phyloP scores from a whole-genome alignment of 2,329 filamentous ascomycete genomes.

The Neocucurbitaria cava region DNA sequence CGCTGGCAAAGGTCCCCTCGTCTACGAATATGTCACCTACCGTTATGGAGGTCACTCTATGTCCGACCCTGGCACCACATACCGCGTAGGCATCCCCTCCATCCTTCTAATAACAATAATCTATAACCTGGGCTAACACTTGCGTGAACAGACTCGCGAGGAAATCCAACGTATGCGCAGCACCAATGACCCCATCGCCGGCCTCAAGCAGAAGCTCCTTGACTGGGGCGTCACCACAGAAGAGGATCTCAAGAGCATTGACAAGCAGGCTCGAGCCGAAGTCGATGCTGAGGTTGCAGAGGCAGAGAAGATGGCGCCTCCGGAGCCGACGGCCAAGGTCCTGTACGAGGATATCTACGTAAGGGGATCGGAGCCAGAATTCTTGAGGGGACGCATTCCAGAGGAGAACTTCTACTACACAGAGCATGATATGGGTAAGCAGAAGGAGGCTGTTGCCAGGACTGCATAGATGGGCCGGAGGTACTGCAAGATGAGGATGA shows the following conservation, averaged over 20 bases:
- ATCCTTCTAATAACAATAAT: not conserved
- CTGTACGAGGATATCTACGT: conserved; percentile 98
- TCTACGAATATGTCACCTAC: conserved; percentile 99
- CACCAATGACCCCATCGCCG: conserved; percentile 97
- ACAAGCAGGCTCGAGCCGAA: conserved; percentile 87
- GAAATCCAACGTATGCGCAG: conserved; percentile 99
- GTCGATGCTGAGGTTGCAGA: conserved; percentile 90
- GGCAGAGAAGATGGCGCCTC: conserved; percentile 85
- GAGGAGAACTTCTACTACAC: conserved; percentile 90
- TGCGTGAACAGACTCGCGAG: conserved; percentile 73
- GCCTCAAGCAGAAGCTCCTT: conserved; percentile 96
- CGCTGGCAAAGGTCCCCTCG: conserved; percentile 86
- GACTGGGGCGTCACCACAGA: conserved; percentile 93
- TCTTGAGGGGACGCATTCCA: conserved; percentile 82
- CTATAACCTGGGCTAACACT: conserved; percentile 21
- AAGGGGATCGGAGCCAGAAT: conserved; percentile 82
- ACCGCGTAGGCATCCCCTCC: conserved; percentile 65
- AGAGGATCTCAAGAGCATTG: conserved; percentile 93
- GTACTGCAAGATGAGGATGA: not conserved
- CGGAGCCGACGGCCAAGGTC: conserved; percentile 80
- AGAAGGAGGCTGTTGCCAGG: conserved; percentile 45
- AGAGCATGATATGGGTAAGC: conserved; percentile 50
- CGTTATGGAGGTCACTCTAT: conserved; percentile 99
- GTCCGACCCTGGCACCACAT: conserved; percentile 99
- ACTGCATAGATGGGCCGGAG: conserved; percentile 29